Evolutionary conservation across 257 asterid genomes (phyloP), one percentile per base, ranked within the genome.

Genomic region (Capsicum pubescens): DNA sequence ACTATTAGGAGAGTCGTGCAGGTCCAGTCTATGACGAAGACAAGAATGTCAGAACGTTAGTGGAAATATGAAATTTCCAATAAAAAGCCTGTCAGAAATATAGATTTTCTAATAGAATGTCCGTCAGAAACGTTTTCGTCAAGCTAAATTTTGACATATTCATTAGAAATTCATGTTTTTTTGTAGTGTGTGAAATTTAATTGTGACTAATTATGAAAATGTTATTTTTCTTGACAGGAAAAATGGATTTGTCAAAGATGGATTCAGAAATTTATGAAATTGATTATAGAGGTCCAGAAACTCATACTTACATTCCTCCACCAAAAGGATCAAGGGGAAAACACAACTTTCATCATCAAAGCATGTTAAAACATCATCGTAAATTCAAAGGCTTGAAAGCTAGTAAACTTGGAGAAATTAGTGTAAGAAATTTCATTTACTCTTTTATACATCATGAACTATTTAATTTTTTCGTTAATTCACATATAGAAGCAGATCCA

Each of bases 261-360:
- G 89, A 86, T 36, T 80, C 91, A 13, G 90, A 84, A 13, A 26
- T 88, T 9, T 91, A 91, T 72, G 91, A 89, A 0, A 90, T 91
- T 81, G 94, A 90, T 74, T 91, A 89, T 80, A 86, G 90, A 87
- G 92, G 94, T 2, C 92, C 93, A 55, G 93, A 90, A 83, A 89
- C 94, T n/a, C 94, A 90, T 84, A 82, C 90, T 0, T 82, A 87
- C 32, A 54, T 77, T 56, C 90, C 93, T 42, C 91, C 93, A 57
- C 93, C 93, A 7, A 89, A 78, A 72, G 88, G 90, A 88, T 89
- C 87, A 79, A 87, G 83, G 9, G 84, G 26, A 59, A 79, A 83
- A 79, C 91, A 88, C 48, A 82, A 61, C 9, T 67, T 78, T 87
- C 88, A 87, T 6, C 89, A 82, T 3, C 87, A 66, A 13, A 9